These are phyloP conservation scores for Nicotiana rustica DNA, from an alignment of 305 asterid species.

Conservation along the genomic window DNA sequence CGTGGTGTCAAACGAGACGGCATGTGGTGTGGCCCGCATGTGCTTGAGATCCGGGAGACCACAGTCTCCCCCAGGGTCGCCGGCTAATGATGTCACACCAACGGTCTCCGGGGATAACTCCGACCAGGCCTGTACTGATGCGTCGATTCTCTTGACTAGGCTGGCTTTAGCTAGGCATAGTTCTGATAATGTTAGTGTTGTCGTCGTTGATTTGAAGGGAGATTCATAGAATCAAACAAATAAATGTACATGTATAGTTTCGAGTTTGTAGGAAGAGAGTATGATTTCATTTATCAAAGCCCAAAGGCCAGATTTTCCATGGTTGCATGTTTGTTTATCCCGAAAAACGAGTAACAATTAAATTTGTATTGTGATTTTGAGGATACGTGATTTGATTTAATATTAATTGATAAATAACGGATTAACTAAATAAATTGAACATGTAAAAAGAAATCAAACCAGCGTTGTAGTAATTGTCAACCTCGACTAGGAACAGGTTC, in stretches of 20 bases:
- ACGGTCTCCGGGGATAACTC: constrained; percentile 27
- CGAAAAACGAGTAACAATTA: too few species aligned
- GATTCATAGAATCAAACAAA: background rate
- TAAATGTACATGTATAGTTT: background rate
- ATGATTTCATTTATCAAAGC: background rate
- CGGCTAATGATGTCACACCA: background rate
- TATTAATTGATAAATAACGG: too few species aligned
- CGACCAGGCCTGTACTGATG: constrained; percentile 64
- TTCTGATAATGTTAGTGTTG: constrained; percentile 71
- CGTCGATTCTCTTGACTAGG: constrained; percentile 63
- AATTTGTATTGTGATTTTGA: too few species aligned
- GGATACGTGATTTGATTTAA: too few species aligned
- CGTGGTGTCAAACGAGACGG: constrained; percentile 60
- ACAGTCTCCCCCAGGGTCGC: background rate
- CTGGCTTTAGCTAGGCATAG: constrained; percentile 76
- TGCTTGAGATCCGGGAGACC: constrained; percentile 48
- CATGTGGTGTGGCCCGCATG: constrained; percentile 60
- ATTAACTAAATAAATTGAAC: too few species aligned
- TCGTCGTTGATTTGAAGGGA: constrained; percentile 63
- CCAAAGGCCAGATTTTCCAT: background rate
- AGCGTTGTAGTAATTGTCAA: too few species aligned
- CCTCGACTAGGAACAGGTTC: too few species aligned
- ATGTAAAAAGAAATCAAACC: too few species aligned
- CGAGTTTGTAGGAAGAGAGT: background rate
- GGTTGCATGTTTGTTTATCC: background rate